Conservation (phyloP, 805 yeast genomes). For the Kuraishia cidri region DNA sequence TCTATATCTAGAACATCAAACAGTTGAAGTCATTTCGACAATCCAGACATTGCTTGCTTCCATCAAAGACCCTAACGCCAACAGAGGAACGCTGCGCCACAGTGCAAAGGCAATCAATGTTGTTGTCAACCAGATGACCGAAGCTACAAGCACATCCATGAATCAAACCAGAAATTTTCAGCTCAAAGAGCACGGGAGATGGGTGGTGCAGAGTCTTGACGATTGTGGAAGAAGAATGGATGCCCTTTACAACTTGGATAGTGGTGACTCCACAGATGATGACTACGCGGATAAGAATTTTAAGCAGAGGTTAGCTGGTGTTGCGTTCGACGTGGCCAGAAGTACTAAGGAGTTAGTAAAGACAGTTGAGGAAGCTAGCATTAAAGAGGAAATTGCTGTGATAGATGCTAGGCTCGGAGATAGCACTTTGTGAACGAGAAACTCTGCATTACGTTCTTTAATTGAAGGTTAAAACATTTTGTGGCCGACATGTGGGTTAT, state of each 20-base stretch:
- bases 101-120: constrained; percentile 70
- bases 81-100: constrained; percentile 61
- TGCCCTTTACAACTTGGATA: constrained; percentile 41
- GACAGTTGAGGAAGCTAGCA: constrained; percentile 90
- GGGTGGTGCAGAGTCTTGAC: constrained; percentile 80
- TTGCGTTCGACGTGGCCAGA: constrained; percentile 93
- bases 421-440: neutral
- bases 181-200: constrained; percentile 82
- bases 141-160: constrained; percentile 83
- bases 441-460: neutral
- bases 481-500: neutral
- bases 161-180: constrained; percentile 78
- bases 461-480: neutral
- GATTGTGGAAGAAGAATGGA: constrained; percentile 85
- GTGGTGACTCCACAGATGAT: constrained; percentile 29
- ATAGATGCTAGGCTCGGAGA: constrained; percentile 35
- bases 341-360: constrained; percentile 93
- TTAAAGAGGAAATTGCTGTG: constrained; percentile 77
- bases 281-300: constrained; percentile 82
- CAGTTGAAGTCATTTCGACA: constrained; percentile 83
- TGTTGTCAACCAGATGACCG: constrained; percentile 82
- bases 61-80: constrained; percentile 68
- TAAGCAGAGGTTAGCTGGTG: constrained; percentile 91
- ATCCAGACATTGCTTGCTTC: constrained; percentile 76
- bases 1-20: constrained; percentile 84